Base-by-base conservation (phyloP, 1,139 yeast genomes). In the Wickerhamomyces sp. region DNA sequence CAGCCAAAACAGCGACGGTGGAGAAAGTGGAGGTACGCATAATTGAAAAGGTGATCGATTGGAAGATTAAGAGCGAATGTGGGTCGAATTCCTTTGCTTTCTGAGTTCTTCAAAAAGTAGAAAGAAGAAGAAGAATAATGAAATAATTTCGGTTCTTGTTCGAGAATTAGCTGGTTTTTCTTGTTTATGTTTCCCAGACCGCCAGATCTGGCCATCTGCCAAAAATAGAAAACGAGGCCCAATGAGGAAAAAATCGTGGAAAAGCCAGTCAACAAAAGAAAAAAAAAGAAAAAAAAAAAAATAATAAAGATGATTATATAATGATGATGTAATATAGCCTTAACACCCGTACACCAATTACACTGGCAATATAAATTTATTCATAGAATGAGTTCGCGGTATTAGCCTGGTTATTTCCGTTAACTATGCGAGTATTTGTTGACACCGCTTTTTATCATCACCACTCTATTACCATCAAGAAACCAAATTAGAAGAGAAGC, bases 1-100 rank as follows among this genome's bases (percentile, higher is more conserved):
- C 67, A 45, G 80, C 77, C 47, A 79, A 63, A 44, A 80, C 73
- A 50, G 77, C 66, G 54, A 77, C 67, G 43, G 79, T 66, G 44
- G 82, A 66, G 54, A 75, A 43, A 55, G 62, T 43, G 60, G 64
- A 52, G 42, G 64, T 43, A 57, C 62, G 68, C 72, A 67, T 67
- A 36, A 40, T 42, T 10, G 31, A 35, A 14, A 30, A 26, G 10
- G 27, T 34, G 39, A 41, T 10, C 10, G 31, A 29, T 11, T 29
- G 31, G 31, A 29, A 29, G 13, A 6, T 10, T 29, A 3, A 29
- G 6, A 29, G 32, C 39, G 32, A 36, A 32, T 27, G 39, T 36
- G 31, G 31, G 31, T 29, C 10, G 13, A 29, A 6, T 29, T 11
- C 23, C 5, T 18, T 5, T 18, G 23, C 23, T 18, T 18, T 18